Conservation (phyloP, 306 rosid species). For the Glycine soja region DNA sequence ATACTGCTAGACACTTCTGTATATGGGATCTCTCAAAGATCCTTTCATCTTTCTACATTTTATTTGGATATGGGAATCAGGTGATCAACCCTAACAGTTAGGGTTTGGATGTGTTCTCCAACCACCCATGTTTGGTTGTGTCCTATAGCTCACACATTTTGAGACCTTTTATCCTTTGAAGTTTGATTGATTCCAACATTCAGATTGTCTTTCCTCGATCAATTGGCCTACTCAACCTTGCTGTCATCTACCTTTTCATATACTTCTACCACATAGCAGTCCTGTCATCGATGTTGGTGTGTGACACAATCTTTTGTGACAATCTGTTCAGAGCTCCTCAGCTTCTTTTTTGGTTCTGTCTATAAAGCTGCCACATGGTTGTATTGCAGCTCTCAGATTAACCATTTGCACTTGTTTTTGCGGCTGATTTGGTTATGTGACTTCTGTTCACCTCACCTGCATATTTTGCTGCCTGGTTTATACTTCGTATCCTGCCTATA, state of each 20-base stretch:
- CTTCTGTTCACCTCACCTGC: not conserved
- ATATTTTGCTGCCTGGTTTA: not conserved
- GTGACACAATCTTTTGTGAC: slow-evolving; percentile 33
- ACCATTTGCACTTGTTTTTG: slow-evolving; percentile 9
- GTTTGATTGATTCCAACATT: slow-evolving; percentile 15
- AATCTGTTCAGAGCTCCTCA: slow-evolving; percentile 14
- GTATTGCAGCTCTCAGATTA: not conserved
- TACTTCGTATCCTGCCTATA: not conserved
- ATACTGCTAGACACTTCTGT: not conserved
- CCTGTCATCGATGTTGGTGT: not conserved
- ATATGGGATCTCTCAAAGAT: not conserved
- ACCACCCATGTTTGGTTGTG: not conserved
- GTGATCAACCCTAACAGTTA: not conserved
- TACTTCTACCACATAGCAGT: slow-evolving; percentile 9
- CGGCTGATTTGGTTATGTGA: not conserved
- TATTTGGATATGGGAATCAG: not conserved
- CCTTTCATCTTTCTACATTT: not conserved
- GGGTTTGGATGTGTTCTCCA: not conserved
- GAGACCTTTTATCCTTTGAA: slow-evolving; percentile 7
- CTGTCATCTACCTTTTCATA: slow-evolving; percentile 21
- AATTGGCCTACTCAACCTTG: slow-evolving; percentile 19
- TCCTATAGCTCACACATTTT: not conserved
- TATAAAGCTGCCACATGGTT: slow-evolving; percentile 7
- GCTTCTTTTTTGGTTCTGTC: slow-evolving; percentile 16
- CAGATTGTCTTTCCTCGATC: slow-evolving; percentile 16